Evolutionary conservation across 768 basidiomycete genomes (phyloP), one percentile per base, ranked within the genome.

Genomic region (Trametopsis cervina): DNA sequence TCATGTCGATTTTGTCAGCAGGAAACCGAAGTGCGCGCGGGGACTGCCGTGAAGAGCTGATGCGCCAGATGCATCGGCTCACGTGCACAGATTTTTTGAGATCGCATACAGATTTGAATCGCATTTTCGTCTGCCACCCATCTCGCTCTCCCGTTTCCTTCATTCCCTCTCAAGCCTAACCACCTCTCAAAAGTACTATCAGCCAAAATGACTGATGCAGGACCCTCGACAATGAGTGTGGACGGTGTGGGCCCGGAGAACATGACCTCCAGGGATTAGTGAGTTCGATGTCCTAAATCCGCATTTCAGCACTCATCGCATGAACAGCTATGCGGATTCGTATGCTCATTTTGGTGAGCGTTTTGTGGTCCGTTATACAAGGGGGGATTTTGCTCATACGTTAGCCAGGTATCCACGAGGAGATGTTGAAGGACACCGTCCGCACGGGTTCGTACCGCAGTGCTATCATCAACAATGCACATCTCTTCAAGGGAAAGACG

Each of bases 341-440:
- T 95, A 95, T 64, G 92, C 92, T 27, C 91, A 94, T 69, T 94
- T 94, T 52, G 91, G 91, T 91, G 59, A 50, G 76, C 64, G 44
- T 17, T 21, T 26, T 20, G 24, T 35, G 22, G 25, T 36, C 9
- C 21, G 22, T 38, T 41, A 24, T 29, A 12, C n/a, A 20, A 42
- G 49, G 22, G 12, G 21, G 21, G 13, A 39, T 17, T 26, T 43
- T 15, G 9, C 37, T 40, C 37, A 38, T 40, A 17, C 6, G 26
- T 24, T 53, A 10, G 29, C 18, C 58, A 96, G 92, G 93, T 50
- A 96, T 97, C 58, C 94, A 97, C 65, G 94, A 98, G 70, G 96
- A 99, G 72, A 99, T 99, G 96, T 70, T 99, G 66, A 99, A 99
- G 69, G 96, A 99, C 69, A 70, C 74, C 33, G 92, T 99, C 56